Percentiles rank a stretch among this genome's conserved stretches.
phyloP scores from a whole-genome alignment of 768 basidiomycete species.

The Macrolepiota fuliginosa region DNA sequence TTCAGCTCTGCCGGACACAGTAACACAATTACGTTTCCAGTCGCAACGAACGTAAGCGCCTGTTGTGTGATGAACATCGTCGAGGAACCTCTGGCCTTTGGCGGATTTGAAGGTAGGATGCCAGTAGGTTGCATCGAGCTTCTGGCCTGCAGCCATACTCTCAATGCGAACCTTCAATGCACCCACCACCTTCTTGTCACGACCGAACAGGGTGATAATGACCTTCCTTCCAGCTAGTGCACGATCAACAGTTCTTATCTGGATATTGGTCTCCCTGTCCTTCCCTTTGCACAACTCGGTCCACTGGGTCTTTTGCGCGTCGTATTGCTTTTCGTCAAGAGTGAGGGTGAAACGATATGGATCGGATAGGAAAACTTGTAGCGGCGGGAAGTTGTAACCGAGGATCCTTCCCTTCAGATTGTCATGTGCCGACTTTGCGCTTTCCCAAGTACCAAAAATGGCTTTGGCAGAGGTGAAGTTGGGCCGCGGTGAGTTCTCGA shows the following conservation, averaged over 20 bases:
- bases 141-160: conserved; percentile 48
- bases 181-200: conserved; percentile 52
- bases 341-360: conserved; percentile 50
- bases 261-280: conserved; percentile 21
- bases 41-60: conserved; percentile 45
- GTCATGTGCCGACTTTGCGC: conserved; percentile 37
- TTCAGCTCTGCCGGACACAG: conserved; percentile 40
- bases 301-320: conserved; percentile 50
- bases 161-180: conserved; percentile 61
- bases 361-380: conserved; percentile 44
- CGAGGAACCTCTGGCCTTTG: conserved; percentile 32
- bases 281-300: conserved; percentile 38
- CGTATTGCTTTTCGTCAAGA: conserved; percentile 47
- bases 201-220: conserved; percentile 43
- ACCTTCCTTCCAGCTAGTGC: conserved; percentile 21
- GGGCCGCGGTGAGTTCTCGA: background rate
- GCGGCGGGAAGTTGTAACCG: conserved; percentile 24
- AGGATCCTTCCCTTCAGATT: conserved; percentile 31
- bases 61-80: conserved; percentile 28
- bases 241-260: conserved; percentile 27
- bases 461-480: conserved; percentile 28
- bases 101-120: conserved; percentile 37
- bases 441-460: conserved; percentile 48
- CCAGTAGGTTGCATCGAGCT: conserved; percentile 43
- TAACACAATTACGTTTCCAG: conserved; percentile 40